phyloP scores from a whole-genome alignment of 2,329 filamentous ascomycete genomes.

The Clonostachys solani region DNA sequence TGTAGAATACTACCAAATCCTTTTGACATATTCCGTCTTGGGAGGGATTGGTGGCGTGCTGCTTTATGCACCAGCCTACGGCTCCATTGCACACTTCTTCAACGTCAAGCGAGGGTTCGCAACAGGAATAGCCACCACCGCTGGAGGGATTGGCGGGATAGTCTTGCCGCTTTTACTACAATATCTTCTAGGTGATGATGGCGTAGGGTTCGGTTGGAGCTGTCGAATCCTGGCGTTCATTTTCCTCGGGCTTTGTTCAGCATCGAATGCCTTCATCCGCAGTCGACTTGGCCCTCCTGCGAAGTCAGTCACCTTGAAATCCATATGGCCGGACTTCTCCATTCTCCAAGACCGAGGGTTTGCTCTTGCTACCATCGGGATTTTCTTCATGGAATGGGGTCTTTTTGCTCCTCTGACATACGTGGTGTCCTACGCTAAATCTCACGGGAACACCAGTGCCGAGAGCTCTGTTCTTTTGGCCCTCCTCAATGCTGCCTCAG shows the following conservation, averaged over 20 bases:
- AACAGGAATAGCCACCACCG: constrained; percentile 65
- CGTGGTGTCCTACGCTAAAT: constrained; percentile 59
- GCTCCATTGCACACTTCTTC: constrained; percentile 68
- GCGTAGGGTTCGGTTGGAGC: constrained; percentile 22
- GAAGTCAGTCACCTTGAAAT: constrained; percentile 38
- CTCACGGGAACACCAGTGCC: constrained; percentile 42
- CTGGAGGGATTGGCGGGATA: constrained; percentile 56
- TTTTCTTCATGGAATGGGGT: constrained; percentile 57
- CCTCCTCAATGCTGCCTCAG: constrained; percentile 65
- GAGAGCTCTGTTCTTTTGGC: constrained; percentile 65
- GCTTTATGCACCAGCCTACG: constrained; percentile 65
- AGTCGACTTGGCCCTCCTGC: constrained; percentile 33
- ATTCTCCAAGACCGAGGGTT: constrained; percentile 22
- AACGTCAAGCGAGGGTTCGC: constrained; percentile 58
- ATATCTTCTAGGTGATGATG: constrained; percentile 16
- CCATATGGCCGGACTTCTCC: constrained; percentile 3
- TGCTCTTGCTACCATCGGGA: constrained; percentile 43
- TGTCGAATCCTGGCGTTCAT: constrained; percentile 21
- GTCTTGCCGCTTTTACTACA: constrained; percentile 36
- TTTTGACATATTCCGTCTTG: constrained; percentile 63
- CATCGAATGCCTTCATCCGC: background rate
- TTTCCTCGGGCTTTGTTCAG: constrained; percentile 6
- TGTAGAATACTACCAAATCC: constrained; percentile 65
- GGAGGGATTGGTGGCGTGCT: constrained; percentile 63
- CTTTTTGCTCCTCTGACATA: constrained; percentile 66